Conservation (phyloP, 2,329 filamentous ascomycete genomes). For the Xylaria arbuscula region DNA sequence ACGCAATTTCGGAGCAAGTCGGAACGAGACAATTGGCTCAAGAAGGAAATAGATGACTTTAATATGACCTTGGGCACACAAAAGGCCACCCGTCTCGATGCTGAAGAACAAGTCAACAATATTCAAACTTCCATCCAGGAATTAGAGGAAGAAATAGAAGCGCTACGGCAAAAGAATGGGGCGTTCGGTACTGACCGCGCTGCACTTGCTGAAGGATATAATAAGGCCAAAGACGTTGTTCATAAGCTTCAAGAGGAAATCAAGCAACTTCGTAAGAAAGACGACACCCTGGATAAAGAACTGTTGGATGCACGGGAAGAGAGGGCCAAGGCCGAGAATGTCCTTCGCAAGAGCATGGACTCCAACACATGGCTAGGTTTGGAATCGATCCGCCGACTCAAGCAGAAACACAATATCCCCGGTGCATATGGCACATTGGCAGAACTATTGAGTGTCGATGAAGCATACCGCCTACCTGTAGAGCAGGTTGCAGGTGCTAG, state of each 20-base stretch:
- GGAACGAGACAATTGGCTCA: slow-evolving; percentile 86
- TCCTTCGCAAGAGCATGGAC: slow-evolving; percentile 87
- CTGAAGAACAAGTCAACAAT: slow-evolving; percentile 81
- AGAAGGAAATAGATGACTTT: slow-evolving; percentile 82
- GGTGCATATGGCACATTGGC: slow-evolving; percentile 94
- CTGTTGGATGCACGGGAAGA: slow-evolving; percentile 81
- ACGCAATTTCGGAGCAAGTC: slow-evolving; percentile 88
- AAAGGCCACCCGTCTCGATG: slow-evolving; percentile 85
- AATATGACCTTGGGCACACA: slow-evolving; percentile 80
- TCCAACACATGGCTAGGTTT: slow-evolving; percentile 86
- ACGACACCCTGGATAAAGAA: slow-evolving; percentile 84
- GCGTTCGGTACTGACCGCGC: slow-evolving; percentile 81
- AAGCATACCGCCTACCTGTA: slow-evolving; percentile 86
- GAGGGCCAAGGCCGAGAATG: slow-evolving; percentile 79
- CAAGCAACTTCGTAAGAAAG: slow-evolving; percentile 87
- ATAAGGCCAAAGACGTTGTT: slow-evolving; percentile 79
- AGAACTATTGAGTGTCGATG: slow-evolving; percentile 88
- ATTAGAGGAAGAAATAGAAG: slow-evolving; percentile 77
- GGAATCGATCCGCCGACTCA: slow-evolving; percentile 85
- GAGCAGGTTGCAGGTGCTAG: slow-evolving; percentile 94
- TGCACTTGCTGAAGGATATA: slow-evolving; percentile 77
- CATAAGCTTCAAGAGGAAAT: slow-evolving; percentile 87
- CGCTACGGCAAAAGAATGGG: slow-evolving; percentile 77
- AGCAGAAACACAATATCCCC: slow-evolving; percentile 79
- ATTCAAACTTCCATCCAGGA: slow-evolving; percentile 77